phyloP scores from a whole-genome alignment of 495 filamentous ascomycete species.

The Neurospora pannonica region DNA sequence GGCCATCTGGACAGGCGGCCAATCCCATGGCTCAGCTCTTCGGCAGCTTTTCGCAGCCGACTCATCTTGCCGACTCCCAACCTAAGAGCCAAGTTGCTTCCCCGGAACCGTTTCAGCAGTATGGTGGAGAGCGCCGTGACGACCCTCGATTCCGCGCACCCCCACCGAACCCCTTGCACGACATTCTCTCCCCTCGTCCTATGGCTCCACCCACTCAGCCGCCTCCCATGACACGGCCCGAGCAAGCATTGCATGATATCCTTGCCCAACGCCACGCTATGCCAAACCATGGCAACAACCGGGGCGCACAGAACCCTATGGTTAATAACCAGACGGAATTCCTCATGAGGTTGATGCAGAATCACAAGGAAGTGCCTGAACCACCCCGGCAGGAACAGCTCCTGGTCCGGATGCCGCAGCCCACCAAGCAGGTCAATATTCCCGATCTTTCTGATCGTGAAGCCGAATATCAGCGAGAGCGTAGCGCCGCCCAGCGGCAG shows the following conservation, averaged over 20 bases:
- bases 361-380: constrained; percentile 32
- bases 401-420: constrained; percentile 19
- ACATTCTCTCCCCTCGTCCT: constrained; percentile 35
- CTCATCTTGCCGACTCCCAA: constrained; percentile 16
- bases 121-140: constrained; percentile 31
- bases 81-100: constrained; percentile 27
- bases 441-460: constrained; percentile 32
- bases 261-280: constrained; percentile 40
- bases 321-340: constrained; percentile 44
- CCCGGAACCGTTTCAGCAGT: constrained; percentile 34
- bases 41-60: constrained; percentile 20
- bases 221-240: constrained; percentile 30
- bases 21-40: constrained; percentile 9
- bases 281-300: constrained; percentile 27
- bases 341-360: constrained; percentile 47
- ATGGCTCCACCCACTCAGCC: constrained; percentile 27
- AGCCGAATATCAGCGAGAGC: constrained; percentile 30
- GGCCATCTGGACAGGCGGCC: constrained; percentile 8
- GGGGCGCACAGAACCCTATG: constrained; percentile 28
- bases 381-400: constrained; percentile 33
- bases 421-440: constrained; percentile 19
- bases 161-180: constrained; percentile 21
- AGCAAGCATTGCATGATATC: constrained; percentile 46
- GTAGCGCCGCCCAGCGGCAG: constrained; percentile 16
- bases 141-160: constrained; percentile 21